Base-by-base conservation (phyloP, 257 asterid species). In the Ocimum tenuiflorum region DNA sequence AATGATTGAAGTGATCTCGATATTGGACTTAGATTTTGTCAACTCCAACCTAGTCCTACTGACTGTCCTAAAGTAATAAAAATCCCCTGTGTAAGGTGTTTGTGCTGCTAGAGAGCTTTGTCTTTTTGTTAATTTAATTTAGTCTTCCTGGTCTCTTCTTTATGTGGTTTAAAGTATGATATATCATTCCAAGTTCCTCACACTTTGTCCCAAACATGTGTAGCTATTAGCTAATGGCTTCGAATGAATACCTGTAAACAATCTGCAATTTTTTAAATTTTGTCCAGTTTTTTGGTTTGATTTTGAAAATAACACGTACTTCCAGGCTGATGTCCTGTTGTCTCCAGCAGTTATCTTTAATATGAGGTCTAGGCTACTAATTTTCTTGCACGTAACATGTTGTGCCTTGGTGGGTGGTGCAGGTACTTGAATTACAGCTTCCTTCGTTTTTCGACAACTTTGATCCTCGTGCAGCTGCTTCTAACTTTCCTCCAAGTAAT, bases 381-480 rank as follows among this genome's bases (percentile, higher is more conserved):
- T 60, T n/a, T 42, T 45, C 15, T 56, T 43, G 19, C 4, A 27
- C 15, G 19, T 68, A 47, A 35, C 29, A 14, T 35, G 29, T 19
- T 58, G 24, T 1, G 29, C 6, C 0, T 68, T 59, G 22, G 62
- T 69, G 54, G 59, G 51, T 72, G 63, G 19, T 77, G 76, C 85
- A 91, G 98, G 86, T 89, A 46, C 70, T 89, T 17, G 96, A 91
- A 79, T 64, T 91, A 46, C 96, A 89, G 70, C 94, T 91, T 68
- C 98, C 98, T 60, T 91, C 98, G 39, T 87, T 89, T 79, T 89
- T 91, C 76, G 36, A 69, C 88, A 89, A 84, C 78, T 89, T 87
- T 68, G 97, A 91, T 80, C 97, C 98, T 17, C 91, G 96, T 49
- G 83, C 91, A 2, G 94, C 98, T 14, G 96, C 98, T 52, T 83